Evolutionary conservation across 495 filamentous ascomycete species (phyloP).

Genomic region (Tuber indicum): DNA sequence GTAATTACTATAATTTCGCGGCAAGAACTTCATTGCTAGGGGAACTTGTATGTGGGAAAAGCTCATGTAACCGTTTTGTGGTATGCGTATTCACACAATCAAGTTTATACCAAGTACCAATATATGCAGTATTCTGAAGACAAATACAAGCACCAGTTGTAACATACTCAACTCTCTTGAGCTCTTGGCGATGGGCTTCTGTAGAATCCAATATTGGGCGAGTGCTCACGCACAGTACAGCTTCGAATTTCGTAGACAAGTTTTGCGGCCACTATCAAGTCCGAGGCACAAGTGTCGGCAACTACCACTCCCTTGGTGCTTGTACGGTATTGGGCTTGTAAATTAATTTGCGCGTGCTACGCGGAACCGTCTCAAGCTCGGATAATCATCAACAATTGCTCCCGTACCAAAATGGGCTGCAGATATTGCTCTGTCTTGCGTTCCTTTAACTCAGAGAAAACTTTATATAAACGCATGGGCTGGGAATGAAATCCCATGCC

Average conservation of each 20-base stretch:
- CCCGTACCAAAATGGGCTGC: neutral
- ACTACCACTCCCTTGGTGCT: neutral
- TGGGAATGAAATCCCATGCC: neutral
- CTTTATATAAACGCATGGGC: neutral
- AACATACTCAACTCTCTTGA: neutral
- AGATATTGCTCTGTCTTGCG: neutral
- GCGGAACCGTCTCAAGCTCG: neutral
- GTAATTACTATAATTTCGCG: constrained; percentile 2
- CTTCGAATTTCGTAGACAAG: neutral
- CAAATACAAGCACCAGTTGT: neutral
- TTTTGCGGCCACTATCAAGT: neutral
- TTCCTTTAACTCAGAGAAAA: neutral
- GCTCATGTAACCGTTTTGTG: neutral
- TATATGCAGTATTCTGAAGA: neutral
- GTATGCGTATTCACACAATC: neutral
- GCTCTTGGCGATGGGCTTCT: neutral
- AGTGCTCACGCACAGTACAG: neutral
- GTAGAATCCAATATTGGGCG: neutral
- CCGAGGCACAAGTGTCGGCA: neutral
- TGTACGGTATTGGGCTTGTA: neutral
- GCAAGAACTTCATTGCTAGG: neutral
- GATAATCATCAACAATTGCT: neutral
- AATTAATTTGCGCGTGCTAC: neutral
- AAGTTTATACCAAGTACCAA: neutral
- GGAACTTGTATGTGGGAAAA: neutral